A percentile compares a stretch with the other conserved stretches of the same genome.
Conservation (phyloP, 2,329 filamentous ascomycete genomes). For the Acephala macrosclerotiorum region DNA sequence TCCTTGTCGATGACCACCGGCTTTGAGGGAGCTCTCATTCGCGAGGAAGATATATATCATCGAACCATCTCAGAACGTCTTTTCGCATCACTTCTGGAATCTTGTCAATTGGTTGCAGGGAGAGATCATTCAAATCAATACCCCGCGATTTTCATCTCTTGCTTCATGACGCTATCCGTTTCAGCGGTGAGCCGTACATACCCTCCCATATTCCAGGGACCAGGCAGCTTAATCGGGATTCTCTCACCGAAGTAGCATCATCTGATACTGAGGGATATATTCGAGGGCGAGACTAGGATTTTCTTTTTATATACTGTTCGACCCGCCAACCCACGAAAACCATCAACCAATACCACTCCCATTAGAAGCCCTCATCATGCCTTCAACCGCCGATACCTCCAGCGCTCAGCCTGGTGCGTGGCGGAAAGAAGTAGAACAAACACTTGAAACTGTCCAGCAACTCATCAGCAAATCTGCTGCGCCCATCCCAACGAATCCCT, state of each 20-base stretch:
- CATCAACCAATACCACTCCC: neutral
- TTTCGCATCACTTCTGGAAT: neutral
- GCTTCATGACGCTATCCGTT: neutral
- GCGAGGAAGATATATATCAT: neutral
- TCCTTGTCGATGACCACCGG: neutral
- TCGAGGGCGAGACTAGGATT: neutral
- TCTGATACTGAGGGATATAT: neutral
- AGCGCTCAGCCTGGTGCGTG: conserved; percentile 30
- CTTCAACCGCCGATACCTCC: conserved; percentile 26
- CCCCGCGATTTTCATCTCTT: neutral
- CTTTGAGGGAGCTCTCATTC: neutral
- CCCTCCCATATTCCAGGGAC: neutral
- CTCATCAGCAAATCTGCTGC: conserved; percentile 50
- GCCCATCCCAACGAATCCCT: conserved; percentile 48
- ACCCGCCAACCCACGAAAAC: neutral
- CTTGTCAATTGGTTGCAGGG: neutral
- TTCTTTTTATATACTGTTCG: neutral
- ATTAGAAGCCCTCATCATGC: neutral
- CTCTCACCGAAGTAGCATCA: neutral
- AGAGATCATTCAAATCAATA: neutral
- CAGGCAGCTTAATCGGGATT: neutral
- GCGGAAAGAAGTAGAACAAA: conserved; percentile 45
- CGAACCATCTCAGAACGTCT: neutral
- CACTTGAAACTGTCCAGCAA: conserved; percentile 48
- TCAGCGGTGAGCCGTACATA: neutral